A percentile compares a stretch with the other conserved stretches of the same genome.
Conservation (phyloP, 2,329 filamentous ascomycete species). For the Emmonsiellopsis sp. region DNA sequence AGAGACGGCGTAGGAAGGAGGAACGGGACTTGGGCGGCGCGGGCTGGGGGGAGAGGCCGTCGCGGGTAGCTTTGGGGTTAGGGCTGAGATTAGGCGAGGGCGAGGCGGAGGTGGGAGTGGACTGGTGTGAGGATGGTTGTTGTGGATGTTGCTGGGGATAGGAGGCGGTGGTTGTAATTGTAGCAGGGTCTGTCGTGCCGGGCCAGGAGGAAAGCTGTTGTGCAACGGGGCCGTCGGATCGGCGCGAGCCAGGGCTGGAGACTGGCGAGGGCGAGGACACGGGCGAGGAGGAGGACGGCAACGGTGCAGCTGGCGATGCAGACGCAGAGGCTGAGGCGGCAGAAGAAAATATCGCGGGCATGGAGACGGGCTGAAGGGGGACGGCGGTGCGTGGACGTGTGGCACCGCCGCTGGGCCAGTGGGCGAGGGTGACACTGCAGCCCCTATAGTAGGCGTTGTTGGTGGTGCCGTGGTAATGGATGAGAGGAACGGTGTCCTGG, state of each 20-base stretch:
- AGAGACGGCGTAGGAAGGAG: conserved; percentile 33
- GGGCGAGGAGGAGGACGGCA: not conserved
- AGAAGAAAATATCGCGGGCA: conserved; percentile 28
- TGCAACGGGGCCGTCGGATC: conserved; percentile 5
- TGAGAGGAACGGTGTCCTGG: too few species aligned
- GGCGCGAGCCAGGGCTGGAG: conserved; percentile 2
- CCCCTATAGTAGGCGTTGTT: too few species aligned
- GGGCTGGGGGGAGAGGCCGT: conserved; percentile 16
- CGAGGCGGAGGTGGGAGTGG: conserved; percentile 1
- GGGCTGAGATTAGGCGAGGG: not conserved
- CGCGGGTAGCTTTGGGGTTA: not conserved
- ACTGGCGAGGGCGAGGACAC: conserved; percentile 1
- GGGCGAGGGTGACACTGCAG: too few species aligned
- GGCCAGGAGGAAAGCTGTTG: conserved; percentile 11
- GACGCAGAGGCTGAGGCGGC: conserved; percentile 20
- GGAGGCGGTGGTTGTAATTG: not conserved
- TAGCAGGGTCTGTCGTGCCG: not conserved
- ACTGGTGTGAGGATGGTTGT: not conserved
- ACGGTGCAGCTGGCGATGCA: not conserved
- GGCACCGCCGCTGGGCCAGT: not conserved
- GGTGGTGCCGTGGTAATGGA: too few species aligned
- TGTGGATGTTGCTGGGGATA: conserved; percentile 4
- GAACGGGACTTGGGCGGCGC: conserved; percentile 17
- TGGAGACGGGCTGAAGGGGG: conserved; percentile 18
- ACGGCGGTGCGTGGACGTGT: conserved; percentile 1